Base-by-base conservation (phyloP, 495 filamentous ascomycete species). In the Aspergillus diversus region DNA sequence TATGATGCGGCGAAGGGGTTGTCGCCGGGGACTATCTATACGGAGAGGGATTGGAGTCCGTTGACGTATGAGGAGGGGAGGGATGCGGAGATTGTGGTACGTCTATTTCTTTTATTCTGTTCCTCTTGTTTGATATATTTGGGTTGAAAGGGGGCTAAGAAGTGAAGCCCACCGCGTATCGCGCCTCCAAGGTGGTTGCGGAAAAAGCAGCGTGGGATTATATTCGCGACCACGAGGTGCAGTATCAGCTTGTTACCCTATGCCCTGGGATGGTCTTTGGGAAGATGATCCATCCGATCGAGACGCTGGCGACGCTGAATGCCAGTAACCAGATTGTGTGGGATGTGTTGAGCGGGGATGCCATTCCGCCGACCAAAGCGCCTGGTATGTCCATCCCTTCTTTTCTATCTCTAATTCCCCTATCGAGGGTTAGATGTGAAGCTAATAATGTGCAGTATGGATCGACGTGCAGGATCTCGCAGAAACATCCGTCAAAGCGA, bases 381-480 rank as follows among this genome's bases (percentile, higher is more conserved):
- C 47, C 47, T 1, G 47, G 47, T 50, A 50, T 17, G n/a, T 17
- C 21, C 16, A 8, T 17, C 2, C n/a, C 21, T 4, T 17, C 15
- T 17, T 17, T 17, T 6, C n/a, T 49, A 4, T 21, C 7, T 0
- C 46, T 16, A 5, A 15, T 17, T 31, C 27, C 2, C 47, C 16
- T 8, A 1, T 21, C 16, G 6, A 50, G n/a, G 16, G 11, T 1
- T 1, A 31, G 27, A 7, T 21, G 16, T 9, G 7, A 27, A 21
- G 46, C 46, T 49, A 49, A 48, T 6, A 48, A 16, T 43, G 2
- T n/a, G 21, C 3, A 73, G 70, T 73, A 7, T 73, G 70, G 70
- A 59, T 71, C 34, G 71, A 73, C 47, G 71, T 73, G 2, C 60
- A 72, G 21, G 79, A 79, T 56, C 65, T 81, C 1, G 76, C 80